Conservation (phyloP, 495 filamentous ascomycete species). For the Xylaria longipes region DNA sequence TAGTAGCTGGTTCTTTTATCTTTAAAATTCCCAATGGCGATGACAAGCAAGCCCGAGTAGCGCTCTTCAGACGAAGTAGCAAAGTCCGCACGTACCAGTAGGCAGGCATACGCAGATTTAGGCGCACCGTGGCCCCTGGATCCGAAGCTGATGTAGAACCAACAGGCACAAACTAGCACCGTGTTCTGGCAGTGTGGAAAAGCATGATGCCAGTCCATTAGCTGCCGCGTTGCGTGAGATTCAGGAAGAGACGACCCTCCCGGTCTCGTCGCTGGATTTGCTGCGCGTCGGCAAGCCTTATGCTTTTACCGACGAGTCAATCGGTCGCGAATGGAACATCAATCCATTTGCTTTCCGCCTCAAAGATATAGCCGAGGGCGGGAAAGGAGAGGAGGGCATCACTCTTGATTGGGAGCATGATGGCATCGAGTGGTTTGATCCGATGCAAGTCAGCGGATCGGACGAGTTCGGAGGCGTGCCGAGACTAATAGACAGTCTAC, state of each 20-base stretch:
- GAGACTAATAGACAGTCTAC: slow-evolving; percentile 59
- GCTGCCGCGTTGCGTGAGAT: slow-evolving; percentile 68
- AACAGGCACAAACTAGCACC: slow-evolving; percentile 60
- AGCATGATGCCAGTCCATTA: slow-evolving; percentile 55
- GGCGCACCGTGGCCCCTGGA: background rate
- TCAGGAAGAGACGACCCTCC: slow-evolving; percentile 65
- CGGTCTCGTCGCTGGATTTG: slow-evolving; percentile 50
- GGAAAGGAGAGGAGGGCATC: slow-evolving; percentile 51
- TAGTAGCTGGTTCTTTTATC: slow-evolving; percentile 64
- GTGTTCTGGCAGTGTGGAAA: slow-evolving; percentile 66
- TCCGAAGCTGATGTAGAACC: background rate
- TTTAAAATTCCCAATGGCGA: slow-evolving; percentile 48
- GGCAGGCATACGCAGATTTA: slow-evolving; percentile 27
- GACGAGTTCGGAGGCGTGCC: slow-evolving; percentile 59
- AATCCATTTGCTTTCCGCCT: slow-evolving; percentile 67
- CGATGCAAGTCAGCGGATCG: slow-evolving; percentile 48
- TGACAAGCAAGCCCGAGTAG: slow-evolving; percentile 50
- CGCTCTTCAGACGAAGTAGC: slow-evolving; percentile 63
- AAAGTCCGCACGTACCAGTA: slow-evolving; percentile 63
- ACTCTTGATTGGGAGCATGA: slow-evolving; percentile 70
- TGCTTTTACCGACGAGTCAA: slow-evolving; percentile 57
- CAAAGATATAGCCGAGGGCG: slow-evolving; percentile 44
- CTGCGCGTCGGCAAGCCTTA: slow-evolving; percentile 66
- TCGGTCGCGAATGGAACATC: slow-evolving; percentile 66
- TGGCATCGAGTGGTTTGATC: slow-evolving; percentile 62